Conservation (phyloP, 306 rosid genomes). For the Purshia tridentata region DNA sequence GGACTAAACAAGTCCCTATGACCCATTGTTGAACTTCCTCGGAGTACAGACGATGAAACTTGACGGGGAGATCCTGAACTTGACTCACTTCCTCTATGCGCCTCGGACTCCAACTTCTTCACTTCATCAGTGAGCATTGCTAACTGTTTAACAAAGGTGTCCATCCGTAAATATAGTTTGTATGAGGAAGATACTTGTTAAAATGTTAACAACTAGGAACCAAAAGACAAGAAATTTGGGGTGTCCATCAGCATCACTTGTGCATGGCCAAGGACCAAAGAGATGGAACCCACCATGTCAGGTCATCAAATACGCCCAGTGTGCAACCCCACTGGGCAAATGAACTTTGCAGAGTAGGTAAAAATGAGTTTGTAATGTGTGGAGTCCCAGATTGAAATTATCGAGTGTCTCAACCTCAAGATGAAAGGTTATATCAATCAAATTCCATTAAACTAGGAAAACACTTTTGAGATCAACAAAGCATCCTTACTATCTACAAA, state of each 20-base stretch:
- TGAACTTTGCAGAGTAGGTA: background rate
- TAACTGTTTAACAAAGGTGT: conserved; percentile 46
- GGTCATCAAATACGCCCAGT: background rate
- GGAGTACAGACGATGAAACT: conserved; percentile 44
- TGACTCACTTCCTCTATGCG: conserved; percentile 49
- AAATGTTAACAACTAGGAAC: background rate
- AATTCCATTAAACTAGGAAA: conserved; percentile 1
- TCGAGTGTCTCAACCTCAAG: background rate
- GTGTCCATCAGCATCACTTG: background rate
- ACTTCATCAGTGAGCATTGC: conserved; percentile 62
- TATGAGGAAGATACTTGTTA: background rate
- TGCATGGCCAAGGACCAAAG: conserved; percentile 1
- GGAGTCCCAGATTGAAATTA: background rate
- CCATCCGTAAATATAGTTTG: conserved; percentile 19
- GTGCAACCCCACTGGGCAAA: background rate
- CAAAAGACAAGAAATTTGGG: background rate
- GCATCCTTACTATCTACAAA: conserved; percentile 23
- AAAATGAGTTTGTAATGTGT: background rate
- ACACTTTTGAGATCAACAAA: conserved; percentile 11
- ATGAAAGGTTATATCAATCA: conserved; percentile 7
- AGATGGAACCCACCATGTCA: background rate
- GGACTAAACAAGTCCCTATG: conserved; percentile 42
- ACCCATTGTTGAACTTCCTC: conserved; percentile 52
- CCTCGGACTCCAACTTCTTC: conserved; percentile 59
- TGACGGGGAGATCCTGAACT: conserved; percentile 63